These are phyloP conservation scores for Musa schizocarpa DNA, from an alignment of 176 grass and related monocot genomes.

Conservation along the genomic window DNA sequence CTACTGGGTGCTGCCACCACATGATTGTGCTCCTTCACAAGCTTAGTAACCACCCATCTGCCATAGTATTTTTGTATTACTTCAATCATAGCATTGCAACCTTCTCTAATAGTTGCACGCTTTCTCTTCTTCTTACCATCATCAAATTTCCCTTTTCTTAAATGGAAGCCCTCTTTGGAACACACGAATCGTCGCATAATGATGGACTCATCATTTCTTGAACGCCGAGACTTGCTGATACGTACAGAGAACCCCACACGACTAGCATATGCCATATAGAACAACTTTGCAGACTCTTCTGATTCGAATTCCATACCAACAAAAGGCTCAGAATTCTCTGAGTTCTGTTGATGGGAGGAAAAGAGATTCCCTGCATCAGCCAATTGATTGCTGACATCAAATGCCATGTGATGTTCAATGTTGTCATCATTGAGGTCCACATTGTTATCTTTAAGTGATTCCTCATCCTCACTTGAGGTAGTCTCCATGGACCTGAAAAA, in stretches of 20 bases:
- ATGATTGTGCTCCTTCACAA: constrained; percentile 69
- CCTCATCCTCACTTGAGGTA: constrained; percentile 42
- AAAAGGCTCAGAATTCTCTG: constrained; percentile 50
- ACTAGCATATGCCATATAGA: constrained; percentile 63
- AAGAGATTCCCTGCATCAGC: constrained; percentile 19
- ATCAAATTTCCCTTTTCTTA: constrained; percentile 46
- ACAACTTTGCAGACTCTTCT: constrained; percentile 52
- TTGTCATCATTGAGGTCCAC: constrained; percentile 48
- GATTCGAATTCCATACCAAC: constrained; percentile 68
- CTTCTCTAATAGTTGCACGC: constrained; percentile 50
- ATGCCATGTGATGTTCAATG: constrained; percentile 30
- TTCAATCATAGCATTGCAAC: constrained; percentile 59
- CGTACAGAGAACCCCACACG: constrained; percentile 52
- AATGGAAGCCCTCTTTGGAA: constrained; percentile 62
- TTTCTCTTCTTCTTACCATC: constrained; percentile 64
- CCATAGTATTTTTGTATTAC: constrained; percentile 67
- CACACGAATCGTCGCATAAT: constrained; percentile 67
- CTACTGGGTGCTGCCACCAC: constrained; percentile 46
- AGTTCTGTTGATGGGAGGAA: constrained; percentile 14
- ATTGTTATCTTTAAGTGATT: constrained; percentile 39
- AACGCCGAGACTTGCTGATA: constrained; percentile 61
- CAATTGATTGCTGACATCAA: constrained; percentile 32
- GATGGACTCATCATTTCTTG: constrained; percentile 58
- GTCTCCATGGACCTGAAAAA: constrained; percentile 30
- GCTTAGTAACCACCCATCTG: constrained; percentile 59